phyloP scores from a whole-genome alignment of 2,329 filamentous ascomycete genomes.

The Colletotrichum lentis region DNA sequence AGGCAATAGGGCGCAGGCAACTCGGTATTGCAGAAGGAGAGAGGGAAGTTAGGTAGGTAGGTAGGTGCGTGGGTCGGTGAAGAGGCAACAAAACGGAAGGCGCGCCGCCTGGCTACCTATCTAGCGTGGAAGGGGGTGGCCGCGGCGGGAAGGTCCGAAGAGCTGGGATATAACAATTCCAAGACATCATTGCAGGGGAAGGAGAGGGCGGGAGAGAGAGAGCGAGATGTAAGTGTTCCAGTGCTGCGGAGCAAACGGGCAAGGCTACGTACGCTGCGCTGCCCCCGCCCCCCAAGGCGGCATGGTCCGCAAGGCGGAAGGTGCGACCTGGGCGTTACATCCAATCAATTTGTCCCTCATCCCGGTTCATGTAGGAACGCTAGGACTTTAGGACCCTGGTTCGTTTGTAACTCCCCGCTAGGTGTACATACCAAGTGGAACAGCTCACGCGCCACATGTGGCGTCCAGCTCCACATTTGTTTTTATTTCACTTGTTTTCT shows the following conservation, averaged over 20 bases:
- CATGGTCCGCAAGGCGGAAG: conserved; percentile 32
- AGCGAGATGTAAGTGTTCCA: conserved; percentile 25
- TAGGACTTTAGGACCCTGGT: conserved; percentile 15
- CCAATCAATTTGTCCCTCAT: conserved; percentile 15
- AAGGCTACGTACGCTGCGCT: conserved; percentile 24
- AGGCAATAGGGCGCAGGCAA: background rate
- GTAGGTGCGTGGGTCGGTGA: too few species aligned
- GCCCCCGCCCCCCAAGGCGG: conserved; percentile 6
- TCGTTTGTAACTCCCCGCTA: background rate
- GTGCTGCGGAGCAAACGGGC: conserved; percentile 12
- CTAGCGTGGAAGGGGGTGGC: background rate
- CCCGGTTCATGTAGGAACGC: background rate
- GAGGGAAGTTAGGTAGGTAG: too few species aligned
- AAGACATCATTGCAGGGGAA: conserved; percentile 25
- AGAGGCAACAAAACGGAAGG: background rate
- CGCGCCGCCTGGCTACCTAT: background rate
- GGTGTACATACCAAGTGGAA: too few species aligned
- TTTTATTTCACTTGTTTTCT: background rate
- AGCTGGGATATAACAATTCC: background rate
- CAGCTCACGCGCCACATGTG: conserved; percentile 15
- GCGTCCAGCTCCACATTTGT: conserved; percentile 4
- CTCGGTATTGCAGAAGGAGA: background rate
- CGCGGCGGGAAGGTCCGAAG: conserved; percentile 5
- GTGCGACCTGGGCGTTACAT: conserved; percentile 12
- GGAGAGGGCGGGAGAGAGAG: background rate